Base-by-base conservation (phyloP, 1,284 basidiomycete species). In the Naganishia liquefaciens region DNA sequence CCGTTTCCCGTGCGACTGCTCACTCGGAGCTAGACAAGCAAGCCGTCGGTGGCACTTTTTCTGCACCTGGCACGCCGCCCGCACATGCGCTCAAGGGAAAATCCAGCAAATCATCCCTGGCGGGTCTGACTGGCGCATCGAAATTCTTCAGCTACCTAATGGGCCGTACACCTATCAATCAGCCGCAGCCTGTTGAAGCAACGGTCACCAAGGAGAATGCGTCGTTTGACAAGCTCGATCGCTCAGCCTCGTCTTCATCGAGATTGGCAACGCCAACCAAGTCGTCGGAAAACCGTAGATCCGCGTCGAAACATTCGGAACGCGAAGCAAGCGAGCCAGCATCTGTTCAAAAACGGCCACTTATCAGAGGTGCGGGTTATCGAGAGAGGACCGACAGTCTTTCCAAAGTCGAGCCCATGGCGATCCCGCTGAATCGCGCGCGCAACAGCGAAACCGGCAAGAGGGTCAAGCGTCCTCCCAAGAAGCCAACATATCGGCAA, bases 51-150 rank as follows among this genome's bases (percentile, higher is more conserved):
- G 77, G 76, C 2, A 69, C 72, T 1, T 75, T 75, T 0, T 76
- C 76, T 1, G 75, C 76, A 0, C 71, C 68, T 50, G 46, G 70
- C 0, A 74, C 74, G 0, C 73, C 75, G 0, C 70, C 65, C 19
- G 72, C 71, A 55, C 70, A 69, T 27, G 21, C 39, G 6, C 67
- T 79, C 5, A 74, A 73, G 27, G 71, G 62, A 28, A 72, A 78
- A 51, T 61, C 70, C 21, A 78, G 76, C 62, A 72, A 70, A 57
- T 71, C 73, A 21, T 76, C 76, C 0, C 73, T 77, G 40, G 74
- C 70, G 0, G 70, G 70, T 37, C 68, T 73, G 10, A 70, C 77
- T 44, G 75, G 74, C 0, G 71, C 70, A 4, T 64, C 54, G 25
- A 49, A 50, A 28, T 54, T 60, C 19, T 60, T 60, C 46, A 60